Evolutionary conservation across 495 filamentous ascomycete genomes (phyloP), one percentile per base, ranked within the genome.

Genomic region (Penicillium coprophilum): DNA sequence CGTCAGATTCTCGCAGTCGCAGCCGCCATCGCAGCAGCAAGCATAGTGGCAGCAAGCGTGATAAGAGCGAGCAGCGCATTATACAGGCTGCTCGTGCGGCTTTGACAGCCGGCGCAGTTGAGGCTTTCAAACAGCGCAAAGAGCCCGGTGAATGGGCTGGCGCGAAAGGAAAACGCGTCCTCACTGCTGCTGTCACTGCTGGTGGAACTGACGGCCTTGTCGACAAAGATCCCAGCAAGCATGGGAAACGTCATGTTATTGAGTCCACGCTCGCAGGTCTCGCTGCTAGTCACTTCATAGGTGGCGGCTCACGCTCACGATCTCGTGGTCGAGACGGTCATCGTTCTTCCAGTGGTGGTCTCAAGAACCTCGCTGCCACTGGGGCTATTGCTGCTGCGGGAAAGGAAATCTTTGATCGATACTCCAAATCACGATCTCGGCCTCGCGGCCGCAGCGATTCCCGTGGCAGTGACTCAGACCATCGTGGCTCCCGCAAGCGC

Each of bases 221-320:
- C 48, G 85, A 86, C 50, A 83, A 82, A 38, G 82, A 93, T 57
- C 81, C 85, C n/a, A 83, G 85, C n/a, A 85, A 87, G 67, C 82
- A 91, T 61, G 80, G 79, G 65, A 92, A 86, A 66, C 72, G 77
- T 39, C 79, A 88, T 67, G 63, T 85, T 45, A 65, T 83, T 38
- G 90, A 93, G 65, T 88, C 92, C 36, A 90, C 91, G 40, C 78
- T 96, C 55, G 91, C 90, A 58, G 92, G 92, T 67, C 82, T 96
- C 11, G 83, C 89, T 20, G 86, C 87, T n/a, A 94, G 87, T 63
- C 85, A 85, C 27, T 71, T 94, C 50, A 74, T 96, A 57, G 89
- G 95, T 64, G 90, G 91, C 17, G 78, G 86, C 13, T 54, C 52
- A 10, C 80, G 84, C 56, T 85, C 87, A n/a, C 58, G 73, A 32